These are phyloP conservation scores for Sporobolomyces pararoseus DNA, from an alignment of 768 basidiomycete genomes.

Conservation along the genomic window DNA sequence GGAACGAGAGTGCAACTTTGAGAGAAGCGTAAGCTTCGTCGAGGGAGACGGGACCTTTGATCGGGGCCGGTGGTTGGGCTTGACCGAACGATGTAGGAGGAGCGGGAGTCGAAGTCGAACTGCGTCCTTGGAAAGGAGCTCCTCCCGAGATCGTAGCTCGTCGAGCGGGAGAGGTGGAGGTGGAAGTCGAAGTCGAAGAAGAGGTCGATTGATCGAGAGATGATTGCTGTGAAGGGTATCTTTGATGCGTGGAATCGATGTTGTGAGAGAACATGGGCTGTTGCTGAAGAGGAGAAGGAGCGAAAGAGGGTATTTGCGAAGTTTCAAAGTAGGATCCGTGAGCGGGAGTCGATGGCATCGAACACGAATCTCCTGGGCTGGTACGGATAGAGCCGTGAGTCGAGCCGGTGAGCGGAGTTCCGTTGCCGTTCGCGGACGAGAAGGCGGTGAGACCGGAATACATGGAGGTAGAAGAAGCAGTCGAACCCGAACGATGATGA, in stretches of 20 bases:
- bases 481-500: conserved; percentile 42
- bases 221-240: conserved; percentile 24
- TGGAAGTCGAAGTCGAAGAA: not conserved
- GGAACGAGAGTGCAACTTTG: conserved; percentile 31
- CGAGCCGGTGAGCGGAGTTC: conserved; percentile 36
- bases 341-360: conserved; percentile 37
- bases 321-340: conserved; percentile 12
- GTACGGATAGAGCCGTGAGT: conserved; percentile 38
- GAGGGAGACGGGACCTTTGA: conserved; percentile 15
- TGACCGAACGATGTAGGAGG: not conserved
- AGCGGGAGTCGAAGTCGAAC: not conserved
- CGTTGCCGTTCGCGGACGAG: conserved; percentile 30
- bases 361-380: conserved; percentile 26
- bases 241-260: conserved; percentile 18
- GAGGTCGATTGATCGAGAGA: conserved; percentile 8
- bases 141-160: conserved; percentile 42
- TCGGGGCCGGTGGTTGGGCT: not conserved
- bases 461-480: conserved; percentile 35
- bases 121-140: conserved; percentile 24
- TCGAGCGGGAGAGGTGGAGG: conserved; percentile 9
- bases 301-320: conserved; percentile 9
- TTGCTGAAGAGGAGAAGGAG: conserved; percentile 11
- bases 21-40: conserved; percentile 31
- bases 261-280: conserved; percentile 9
- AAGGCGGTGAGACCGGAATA: conserved; percentile 39